These are phyloP conservation scores for Mollisiaceae sp. DNA, from an alignment of 2,329 filamentous ascomycete genomes.

Conservation along the genomic window DNA sequence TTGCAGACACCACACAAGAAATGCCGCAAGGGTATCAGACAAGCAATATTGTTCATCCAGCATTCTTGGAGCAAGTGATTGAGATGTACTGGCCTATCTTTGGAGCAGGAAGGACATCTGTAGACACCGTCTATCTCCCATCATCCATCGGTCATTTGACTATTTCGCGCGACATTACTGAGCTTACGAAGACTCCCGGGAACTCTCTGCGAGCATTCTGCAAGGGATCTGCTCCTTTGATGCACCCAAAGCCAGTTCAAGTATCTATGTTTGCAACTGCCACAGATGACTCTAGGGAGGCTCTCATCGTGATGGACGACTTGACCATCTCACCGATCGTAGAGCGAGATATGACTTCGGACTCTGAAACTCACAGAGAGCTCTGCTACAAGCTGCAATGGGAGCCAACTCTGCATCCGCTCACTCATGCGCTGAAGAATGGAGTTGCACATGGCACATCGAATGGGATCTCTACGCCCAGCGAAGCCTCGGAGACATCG, in stretches of 20 bases:
- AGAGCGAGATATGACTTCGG: constrained; percentile 42
- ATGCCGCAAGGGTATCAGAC: constrained; percentile 54
- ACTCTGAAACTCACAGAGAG: constrained; percentile 45
- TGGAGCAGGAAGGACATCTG: constrained; percentile 41
- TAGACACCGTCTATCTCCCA: constrained; percentile 51
- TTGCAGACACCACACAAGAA: constrained; percentile 49
- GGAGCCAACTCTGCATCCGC: constrained; percentile 44
- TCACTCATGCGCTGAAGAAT: constrained; percentile 7
- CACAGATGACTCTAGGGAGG: constrained; percentile 38
- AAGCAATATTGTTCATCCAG: constrained; percentile 50
- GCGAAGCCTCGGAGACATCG: background rate
- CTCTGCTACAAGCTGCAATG: constrained; percentile 55
- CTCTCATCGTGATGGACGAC: constrained; percentile 46
- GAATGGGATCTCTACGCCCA: constrained; percentile 11
- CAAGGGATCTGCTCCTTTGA: constrained; percentile 39
- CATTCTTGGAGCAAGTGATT: constrained; percentile 53
- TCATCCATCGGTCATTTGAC: constrained; percentile 49
- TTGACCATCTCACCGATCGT: constrained; percentile 50
- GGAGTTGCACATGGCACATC: constrained; percentile 28
- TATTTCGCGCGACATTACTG: constrained; percentile 44
- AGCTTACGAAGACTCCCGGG: constrained; percentile 46
- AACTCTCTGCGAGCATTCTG: constrained; percentile 47
- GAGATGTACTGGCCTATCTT: constrained; percentile 49
- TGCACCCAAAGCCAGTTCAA: constrained; percentile 45
- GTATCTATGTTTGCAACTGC: constrained; percentile 47